A percentile compares a stretch with the other conserved stretches of the same genome.
Evolutionary conservation across 257 asterid genomes (phyloP).

Genomic region (Lycium barbarum): DNA sequence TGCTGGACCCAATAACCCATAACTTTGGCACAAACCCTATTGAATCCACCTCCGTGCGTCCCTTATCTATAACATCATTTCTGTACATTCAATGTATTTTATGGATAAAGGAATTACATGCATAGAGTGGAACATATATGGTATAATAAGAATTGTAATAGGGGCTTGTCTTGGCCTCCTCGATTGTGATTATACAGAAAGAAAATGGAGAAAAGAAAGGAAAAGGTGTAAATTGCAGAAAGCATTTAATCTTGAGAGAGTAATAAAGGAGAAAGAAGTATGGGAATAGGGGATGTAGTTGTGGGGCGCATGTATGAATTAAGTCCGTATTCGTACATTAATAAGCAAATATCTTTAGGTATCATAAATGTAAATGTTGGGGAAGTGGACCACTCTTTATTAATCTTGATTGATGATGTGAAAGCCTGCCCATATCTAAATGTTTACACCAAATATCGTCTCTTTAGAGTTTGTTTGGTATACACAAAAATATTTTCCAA

Average conservation of each 20-base stretch:
- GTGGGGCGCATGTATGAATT: not conserved
- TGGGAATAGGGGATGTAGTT: not conserved
- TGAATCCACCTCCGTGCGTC: not conserved
- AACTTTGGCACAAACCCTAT: too few species aligned
- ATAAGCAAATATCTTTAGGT: not conserved
- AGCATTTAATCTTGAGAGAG: not conserved
- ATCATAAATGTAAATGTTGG: conserved; percentile 5
- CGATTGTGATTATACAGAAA: not conserved
- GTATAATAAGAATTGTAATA: not conserved
- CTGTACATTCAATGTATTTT: not conserved
- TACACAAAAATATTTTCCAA: too few species aligned
- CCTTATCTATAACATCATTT: too few species aligned
- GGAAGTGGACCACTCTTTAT: conserved; percentile 12
- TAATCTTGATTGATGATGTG: conserved; percentile 18
- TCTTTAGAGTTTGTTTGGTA: too few species aligned
- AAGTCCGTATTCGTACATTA: not conserved
- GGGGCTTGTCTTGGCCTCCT: not conserved
- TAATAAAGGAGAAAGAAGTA: not conserved
- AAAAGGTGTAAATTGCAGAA: not conserved
- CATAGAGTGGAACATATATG: not conserved
- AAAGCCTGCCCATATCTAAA: conserved; percentile 8
- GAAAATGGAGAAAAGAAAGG: not conserved
- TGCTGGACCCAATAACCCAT: too few species aligned
- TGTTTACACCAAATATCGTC: not conserved
- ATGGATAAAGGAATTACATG: too few species aligned